Percentiles rank a stretch among this genome's conserved stretches.
Evolutionary conservation across 225 moss, liverwort and hornwort genomes (phyloP).

Genomic region (Sphagnum tenellum): DNA sequence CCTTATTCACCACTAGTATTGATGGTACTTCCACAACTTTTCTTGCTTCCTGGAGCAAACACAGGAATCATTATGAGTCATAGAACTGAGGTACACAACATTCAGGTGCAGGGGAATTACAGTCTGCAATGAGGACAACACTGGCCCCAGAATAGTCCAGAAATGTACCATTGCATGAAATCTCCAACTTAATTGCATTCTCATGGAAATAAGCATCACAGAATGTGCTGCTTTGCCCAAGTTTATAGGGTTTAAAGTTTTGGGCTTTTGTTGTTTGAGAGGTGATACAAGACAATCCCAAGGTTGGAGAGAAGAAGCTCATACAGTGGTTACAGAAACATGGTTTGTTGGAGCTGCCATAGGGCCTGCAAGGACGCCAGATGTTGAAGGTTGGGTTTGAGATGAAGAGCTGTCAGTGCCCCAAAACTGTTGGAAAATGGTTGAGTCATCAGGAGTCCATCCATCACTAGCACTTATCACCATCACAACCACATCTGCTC

Average conservation of each 20-base stretch:
- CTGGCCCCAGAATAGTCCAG: too few species aligned
- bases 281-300: too few species aligned
- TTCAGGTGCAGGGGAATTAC: too few species aligned
- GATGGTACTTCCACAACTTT: conserved; percentile 36
- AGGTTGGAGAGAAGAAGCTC: background rate
- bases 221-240: too few species aligned
- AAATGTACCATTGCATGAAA: too few species aligned
- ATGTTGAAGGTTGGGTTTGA: conserved; percentile 11
- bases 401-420: conserved; percentile 19
- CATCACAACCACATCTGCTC: conserved; percentile 77
- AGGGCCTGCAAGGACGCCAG: conserved; percentile 26
- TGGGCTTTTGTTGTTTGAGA: too few species aligned
- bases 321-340: conserved; percentile 3
- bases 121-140: too few species aligned
- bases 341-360: conserved; percentile 21
- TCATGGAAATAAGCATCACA: too few species aligned
- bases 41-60: conserved; percentile 9
- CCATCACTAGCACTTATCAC: conserved; percentile 94
- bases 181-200: too few species aligned
- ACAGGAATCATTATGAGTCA: too few species aligned
- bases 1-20: conserved; percentile 77
- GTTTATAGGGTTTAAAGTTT: too few species aligned
- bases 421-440: conserved; percentile 59
- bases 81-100: too few species aligned
- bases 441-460: conserved; percentile 60